phyloP scores from a whole-genome alignment of 768 basidiomycete species.

The Amanita phalloides region DNA sequence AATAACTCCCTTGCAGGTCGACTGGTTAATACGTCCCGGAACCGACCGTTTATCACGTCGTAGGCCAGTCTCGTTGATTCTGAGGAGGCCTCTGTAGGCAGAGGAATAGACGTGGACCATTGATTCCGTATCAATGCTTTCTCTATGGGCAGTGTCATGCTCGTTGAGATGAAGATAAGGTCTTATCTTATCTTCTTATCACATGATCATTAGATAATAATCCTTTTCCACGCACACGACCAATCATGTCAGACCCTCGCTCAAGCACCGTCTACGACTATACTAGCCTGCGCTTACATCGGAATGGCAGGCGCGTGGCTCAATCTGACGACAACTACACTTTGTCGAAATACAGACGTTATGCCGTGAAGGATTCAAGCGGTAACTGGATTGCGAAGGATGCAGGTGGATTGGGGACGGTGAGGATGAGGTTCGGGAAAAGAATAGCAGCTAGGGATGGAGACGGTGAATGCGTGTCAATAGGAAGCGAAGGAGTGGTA shows the following conservation, averaged over 20 bases:
- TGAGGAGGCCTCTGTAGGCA: slow-evolving; percentile 10
- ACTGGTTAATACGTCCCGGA: slow-evolving; percentile 41
- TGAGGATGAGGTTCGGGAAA: slow-evolving; percentile 11
- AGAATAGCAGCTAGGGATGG: neutral
- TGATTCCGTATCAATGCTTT: slow-evolving; percentile 45
- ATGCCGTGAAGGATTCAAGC: slow-evolving; percentile 27
- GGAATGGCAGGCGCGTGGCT: slow-evolving; percentile 51
- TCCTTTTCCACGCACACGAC: neutral
- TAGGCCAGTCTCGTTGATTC: slow-evolving; percentile 30
- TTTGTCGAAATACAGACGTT: neutral
- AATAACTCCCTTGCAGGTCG: slow-evolving; percentile 31
- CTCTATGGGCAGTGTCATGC: slow-evolving; percentile 24
- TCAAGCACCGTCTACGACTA: slow-evolving; percentile 55
- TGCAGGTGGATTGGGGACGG: slow-evolving; percentile 41
- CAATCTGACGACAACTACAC: slow-evolving; percentile 20
- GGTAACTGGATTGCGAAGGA: slow-evolving; percentile 62
- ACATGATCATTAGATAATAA: neutral
- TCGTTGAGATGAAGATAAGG: neutral
- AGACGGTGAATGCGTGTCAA: slow-evolving; percentile 8
- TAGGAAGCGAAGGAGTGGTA: slow-evolving; percentile 5
- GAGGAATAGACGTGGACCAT: slow-evolving; percentile 21
- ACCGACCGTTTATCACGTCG: slow-evolving; percentile 48
- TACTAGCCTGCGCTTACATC: slow-evolving; percentile 51
- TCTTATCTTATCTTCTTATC: neutral
- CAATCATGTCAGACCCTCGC: slow-evolving; percentile 17